phyloP scores from a whole-genome alignment of 2,329 filamentous ascomycete species.

The Talaromyces rugulosus region DNA sequence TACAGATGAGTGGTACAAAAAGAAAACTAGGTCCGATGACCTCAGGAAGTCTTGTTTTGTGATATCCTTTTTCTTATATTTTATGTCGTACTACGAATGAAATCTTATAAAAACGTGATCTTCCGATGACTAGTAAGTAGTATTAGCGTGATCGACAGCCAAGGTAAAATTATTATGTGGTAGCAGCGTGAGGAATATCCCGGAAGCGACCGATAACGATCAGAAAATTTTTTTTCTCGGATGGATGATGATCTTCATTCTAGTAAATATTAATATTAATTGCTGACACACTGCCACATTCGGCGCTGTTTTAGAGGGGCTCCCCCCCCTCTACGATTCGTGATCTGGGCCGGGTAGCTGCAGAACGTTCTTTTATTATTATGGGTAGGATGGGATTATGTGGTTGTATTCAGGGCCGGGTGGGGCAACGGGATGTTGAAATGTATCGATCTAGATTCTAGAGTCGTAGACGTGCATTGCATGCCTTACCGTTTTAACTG shows the following conservation, averaged over 20 bases:
- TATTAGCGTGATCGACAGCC: not conserved
- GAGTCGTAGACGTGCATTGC: not conserved
- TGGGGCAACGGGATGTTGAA: not conserved
- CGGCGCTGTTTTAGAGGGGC: no score
- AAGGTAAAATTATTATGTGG: not conserved
- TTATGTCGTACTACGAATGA: not conserved
- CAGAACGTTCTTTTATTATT: no score
- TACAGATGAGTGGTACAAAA: slow-evolving; percentile 1
- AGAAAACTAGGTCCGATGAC: not conserved
- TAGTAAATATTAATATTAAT: no score
- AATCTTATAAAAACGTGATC: not conserved
- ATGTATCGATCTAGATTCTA: not conserved
- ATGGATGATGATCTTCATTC: no score
- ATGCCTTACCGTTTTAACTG: not conserved
- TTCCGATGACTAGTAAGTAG: not conserved
- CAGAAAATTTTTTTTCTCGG: not conserved
- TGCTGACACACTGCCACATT: no score
- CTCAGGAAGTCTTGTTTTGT: not conserved
- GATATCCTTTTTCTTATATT: slow-evolving; percentile 14
- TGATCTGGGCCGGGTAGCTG: no score
- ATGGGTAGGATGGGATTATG: not conserved
- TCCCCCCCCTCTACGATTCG: no score
- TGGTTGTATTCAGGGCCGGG: not conserved
- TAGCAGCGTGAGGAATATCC: not conserved
- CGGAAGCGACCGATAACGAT: not conserved